Percentiles rank a stretch among this genome's conserved stretches.
Evolutionary conservation across 257 asterid genomes (phyloP).

Genomic region (Scutellaria minor): DNA sequence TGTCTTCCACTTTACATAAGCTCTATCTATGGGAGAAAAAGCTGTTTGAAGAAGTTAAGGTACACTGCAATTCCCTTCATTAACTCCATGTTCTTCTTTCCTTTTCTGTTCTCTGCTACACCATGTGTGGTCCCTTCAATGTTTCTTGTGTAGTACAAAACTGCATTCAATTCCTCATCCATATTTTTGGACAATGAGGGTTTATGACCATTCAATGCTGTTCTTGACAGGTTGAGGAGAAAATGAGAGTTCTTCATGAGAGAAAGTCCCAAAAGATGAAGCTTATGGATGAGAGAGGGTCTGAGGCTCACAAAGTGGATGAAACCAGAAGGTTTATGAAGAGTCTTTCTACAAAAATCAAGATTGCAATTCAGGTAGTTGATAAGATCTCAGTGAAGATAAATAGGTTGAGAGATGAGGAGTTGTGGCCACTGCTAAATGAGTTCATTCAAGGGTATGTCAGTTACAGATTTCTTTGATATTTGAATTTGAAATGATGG

Average conservation of each 20-base stretch:
- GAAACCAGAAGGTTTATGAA: conserved; percentile 70
- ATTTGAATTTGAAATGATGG: not conserved
- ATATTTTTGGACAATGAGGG: not conserved
- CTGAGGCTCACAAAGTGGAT: conserved; percentile 82
- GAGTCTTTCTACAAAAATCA: conserved; percentile 83
- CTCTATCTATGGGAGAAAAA: conserved; percentile 96
- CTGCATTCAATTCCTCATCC: no score
- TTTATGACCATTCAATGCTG: conserved; percentile 7
- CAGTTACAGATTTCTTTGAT: not conserved
- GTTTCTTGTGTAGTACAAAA: no score
- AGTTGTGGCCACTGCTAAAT: conserved; percentile 89
- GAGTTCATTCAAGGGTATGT: conserved; percentile 85
- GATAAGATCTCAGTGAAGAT: conserved; percentile 91
- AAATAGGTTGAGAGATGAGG: conserved; percentile 83
- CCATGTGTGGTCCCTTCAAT: no score
- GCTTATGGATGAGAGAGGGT: conserved; percentile 81
- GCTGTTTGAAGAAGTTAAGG: conserved; percentile 95
- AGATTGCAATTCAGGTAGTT: conserved; percentile 88
- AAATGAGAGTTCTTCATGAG: conserved; percentile 85
- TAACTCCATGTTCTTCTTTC: conserved; percentile 17
- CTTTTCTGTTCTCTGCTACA: conserved; percentile 22
- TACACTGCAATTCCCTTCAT: conserved; percentile 36
- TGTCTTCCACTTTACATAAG: conserved; percentile 90
- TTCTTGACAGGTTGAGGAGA: conserved; percentile 75
- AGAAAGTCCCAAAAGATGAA: conserved; percentile 64